Evolutionary conservation across 139 green algal species (phyloP).

Genomic region (Chlorokybus atmophyticus): DNA sequence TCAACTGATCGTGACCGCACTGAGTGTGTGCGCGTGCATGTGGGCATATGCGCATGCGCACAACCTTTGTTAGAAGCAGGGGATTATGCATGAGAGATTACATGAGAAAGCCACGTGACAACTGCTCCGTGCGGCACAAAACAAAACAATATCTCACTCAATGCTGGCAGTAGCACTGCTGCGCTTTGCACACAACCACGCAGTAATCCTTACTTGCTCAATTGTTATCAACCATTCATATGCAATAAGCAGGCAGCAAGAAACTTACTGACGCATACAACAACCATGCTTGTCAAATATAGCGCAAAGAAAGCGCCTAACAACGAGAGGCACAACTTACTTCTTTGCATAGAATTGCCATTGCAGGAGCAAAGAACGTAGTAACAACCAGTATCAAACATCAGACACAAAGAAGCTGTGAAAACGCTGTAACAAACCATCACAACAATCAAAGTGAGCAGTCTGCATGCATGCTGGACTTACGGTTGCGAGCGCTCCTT

Average conservation of each 20-base stretch:
- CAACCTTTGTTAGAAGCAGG: too few relatives aligned
- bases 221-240: too few relatives aligned
- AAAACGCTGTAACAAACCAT: neutral
- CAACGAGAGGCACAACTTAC: neutral
- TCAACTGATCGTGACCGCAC: constrained; percentile 2
- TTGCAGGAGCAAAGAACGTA: neutral
- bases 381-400: neutral
- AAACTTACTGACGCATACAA: too few relatives aligned
- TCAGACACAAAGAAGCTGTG: neutral
- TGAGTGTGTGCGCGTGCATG: neutral
- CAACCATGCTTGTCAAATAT: too few relatives aligned
- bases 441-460: neutral
- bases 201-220: too few relatives aligned
- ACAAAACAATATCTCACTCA: too few relatives aligned
- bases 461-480: constrained; percentile 36
- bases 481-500: constrained; percentile 88
- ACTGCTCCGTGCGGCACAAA: neutral
- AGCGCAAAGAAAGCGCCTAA: neutral
- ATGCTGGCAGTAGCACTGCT: too few relatives aligned
- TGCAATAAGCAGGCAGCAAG: too few relatives aligned
- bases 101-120: neutral
- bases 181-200: too few relatives aligned
- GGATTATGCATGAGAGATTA: neutral
- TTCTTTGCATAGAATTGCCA: neutral
- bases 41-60: too few relatives aligned